Evolutionary conservation across 2,329 filamentous ascomycete genomes (phyloP).

Genomic region (Cladophialophora carrionii): DNA sequence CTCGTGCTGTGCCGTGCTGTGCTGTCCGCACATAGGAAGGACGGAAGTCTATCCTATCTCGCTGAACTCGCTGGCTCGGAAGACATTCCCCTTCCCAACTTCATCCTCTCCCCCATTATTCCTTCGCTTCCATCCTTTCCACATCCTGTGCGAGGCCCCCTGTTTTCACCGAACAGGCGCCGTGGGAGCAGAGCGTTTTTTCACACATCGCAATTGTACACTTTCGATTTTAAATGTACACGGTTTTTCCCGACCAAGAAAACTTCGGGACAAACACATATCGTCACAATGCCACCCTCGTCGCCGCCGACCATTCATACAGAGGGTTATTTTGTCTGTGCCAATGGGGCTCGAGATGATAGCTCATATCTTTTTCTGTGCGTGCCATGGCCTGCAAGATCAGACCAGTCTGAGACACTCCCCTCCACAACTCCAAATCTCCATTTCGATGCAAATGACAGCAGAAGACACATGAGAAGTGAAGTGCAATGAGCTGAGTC

Average conservation of each 20-base stretch:
- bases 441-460: not conserved
- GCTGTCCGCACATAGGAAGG: not conserved
- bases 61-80: not conserved
- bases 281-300: not conserved
- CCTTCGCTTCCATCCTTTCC: not conserved
- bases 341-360: not conserved
- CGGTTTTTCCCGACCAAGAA: not conserved
- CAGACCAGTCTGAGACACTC: not conserved
- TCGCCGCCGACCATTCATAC: not conserved
- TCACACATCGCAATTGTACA: not conserved
- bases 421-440: not conserved
- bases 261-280: not conserved
- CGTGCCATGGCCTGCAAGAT: not conserved
- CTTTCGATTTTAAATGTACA: not conserved
- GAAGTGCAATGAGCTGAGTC: not conserved
- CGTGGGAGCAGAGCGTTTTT: not conserved
- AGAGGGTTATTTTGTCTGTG: not conserved
- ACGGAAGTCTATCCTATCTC: not conserved
- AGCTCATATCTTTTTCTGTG: not conserved
- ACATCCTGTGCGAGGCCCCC: not conserved
- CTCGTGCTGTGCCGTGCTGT: too few species aligned
- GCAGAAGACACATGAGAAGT: not conserved
- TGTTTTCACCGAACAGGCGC: not conserved
- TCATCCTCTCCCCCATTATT: not conserved
- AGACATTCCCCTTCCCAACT: not conserved